Percentiles rank a stretch among this genome's conserved stretches.
These are phyloP conservation scores for Hysterium pulicare DNA, from an alignment of 2,329 filamentous ascomycete genomes.

Conservation along the genomic window DNA sequence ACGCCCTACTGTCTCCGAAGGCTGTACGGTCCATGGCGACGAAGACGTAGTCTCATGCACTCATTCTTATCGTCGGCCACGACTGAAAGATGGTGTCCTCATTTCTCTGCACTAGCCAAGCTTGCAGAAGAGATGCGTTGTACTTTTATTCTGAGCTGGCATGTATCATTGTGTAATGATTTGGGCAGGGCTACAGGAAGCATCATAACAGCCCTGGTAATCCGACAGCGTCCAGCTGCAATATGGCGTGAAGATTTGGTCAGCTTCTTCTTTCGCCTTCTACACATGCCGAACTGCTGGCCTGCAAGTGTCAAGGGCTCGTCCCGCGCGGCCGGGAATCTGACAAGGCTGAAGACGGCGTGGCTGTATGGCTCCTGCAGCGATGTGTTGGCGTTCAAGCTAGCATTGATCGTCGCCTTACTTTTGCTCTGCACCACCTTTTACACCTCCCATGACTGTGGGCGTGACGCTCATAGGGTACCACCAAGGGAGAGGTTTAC, in stretches of 20 bases:
- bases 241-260: conserved; percentile 5
- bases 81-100: conserved; percentile 7
- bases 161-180: conserved; percentile 6
- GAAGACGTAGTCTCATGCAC: conserved; percentile 4
- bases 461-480: conserved; percentile 36
- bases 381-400: conserved; percentile 33
- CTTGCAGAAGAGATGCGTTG: conserved; percentile 13
- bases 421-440: conserved; percentile 5
- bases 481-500: conserved; percentile 16
- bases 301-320: neutral
- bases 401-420: conserved; percentile 17
- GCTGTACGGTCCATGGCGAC: conserved; percentile 2
- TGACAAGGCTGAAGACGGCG: conserved; percentile 22
- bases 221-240: too few species aligned
- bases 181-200: conserved; percentile 13
- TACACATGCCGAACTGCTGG: conserved; percentile 7
- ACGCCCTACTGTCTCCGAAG: too few species aligned
- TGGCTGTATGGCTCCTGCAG: conserved; percentile 28
- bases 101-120: conserved; percentile 8
- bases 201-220: too few species aligned
- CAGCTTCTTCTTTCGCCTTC: neutral
- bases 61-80: conserved; percentile 7
- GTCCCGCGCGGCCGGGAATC: conserved; percentile 12
- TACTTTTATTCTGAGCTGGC: conserved; percentile 10
- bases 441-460: conserved; percentile 24